These are phyloP conservation scores for Friedmanniomyces simplex DNA, from an alignment of 495 filamentous ascomycete genomes.

Conservation along the genomic window DNA sequence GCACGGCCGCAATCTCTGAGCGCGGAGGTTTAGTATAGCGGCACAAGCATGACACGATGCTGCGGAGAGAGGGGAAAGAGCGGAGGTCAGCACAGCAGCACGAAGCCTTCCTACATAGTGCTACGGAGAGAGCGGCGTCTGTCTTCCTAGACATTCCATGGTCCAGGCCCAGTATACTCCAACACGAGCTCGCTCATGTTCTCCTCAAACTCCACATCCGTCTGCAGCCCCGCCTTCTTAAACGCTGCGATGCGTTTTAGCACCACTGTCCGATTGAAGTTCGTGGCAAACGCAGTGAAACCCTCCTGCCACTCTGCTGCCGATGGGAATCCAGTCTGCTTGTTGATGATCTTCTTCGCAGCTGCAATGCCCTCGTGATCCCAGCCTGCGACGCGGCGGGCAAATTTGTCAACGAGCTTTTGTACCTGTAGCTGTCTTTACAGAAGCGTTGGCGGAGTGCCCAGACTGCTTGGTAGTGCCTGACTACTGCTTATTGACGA, in stretches of 20 bases:
- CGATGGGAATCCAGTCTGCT: not conserved
- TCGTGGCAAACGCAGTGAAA: not conserved
- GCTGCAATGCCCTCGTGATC: not conserved
- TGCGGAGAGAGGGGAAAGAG: too few species aligned
- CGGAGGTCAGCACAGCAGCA: too few species aligned
- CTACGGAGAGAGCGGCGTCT: too few species aligned
- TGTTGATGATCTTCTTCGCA: slow-evolving; percentile 2
- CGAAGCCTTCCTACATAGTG: too few species aligned
- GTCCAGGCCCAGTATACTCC: not conserved
- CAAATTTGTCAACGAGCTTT: not conserved
- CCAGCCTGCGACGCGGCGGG: not conserved
- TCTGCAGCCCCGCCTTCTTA: not conserved
- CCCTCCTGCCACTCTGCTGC: not conserved
- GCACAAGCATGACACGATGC: too few species aligned
- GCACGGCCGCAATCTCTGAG: too few species aligned
- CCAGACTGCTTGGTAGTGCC: too few species aligned
- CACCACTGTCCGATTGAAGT: not conserved
- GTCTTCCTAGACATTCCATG: not conserved
- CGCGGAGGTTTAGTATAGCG: too few species aligned
- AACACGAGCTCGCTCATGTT: not conserved
- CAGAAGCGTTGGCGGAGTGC: too few species aligned
- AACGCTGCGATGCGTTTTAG: not conserved
- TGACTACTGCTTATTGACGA: too few species aligned
- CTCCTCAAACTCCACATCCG: not conserved
- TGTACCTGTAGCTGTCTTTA: too few species aligned